Evolutionary conservation across 768 basidiomycete genomes (phyloP), one percentile per base, ranked within the genome.

Genomic region (Lepiota venenata): DNA sequence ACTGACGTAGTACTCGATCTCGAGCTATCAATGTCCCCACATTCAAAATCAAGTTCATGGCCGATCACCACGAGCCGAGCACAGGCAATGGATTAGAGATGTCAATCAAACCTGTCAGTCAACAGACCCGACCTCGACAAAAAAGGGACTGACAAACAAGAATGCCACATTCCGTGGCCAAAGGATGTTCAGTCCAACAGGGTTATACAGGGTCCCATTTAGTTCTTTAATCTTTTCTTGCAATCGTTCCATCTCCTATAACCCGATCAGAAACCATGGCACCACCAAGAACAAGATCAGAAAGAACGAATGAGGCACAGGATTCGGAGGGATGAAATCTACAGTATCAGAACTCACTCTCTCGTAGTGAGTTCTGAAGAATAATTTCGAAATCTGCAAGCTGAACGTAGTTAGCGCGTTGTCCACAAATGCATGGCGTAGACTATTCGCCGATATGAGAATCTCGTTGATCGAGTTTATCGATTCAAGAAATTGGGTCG

Each of bases 1-100:
- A 80, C 88, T 73, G 51, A 91, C 88, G 70, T 93, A 94, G 72
- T 93, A 94, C 64, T 98, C 95, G 55, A 98, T 91, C 74, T 98
- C 95, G 62, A 98, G 78, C 95, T 98, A 62, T 43, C 32, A 44
- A 55, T 35, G 9, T 38, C 51, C 51, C 20, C n/a, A 25, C 4
- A 25, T 3, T 36, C 25, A 38, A 4, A 45, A 9, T 15, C 4
- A n/a, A 21, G 22, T 47, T 18, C 29, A 15, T 18, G 12, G 29
- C 15, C 39, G 32, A 18, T n/a, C 2, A 47, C 15, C 22, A 16
- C 29, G 14, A 35, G 18, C 8, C 45, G 32, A 46, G 49, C 11
- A 3, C 36, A 20, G 39, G 20, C 27, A 35, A 36, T 16, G 21
- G 38, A 40, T 27, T 48, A 21, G 16, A 21, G 50, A 40, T 39